Percentiles rank a stretch among this genome's conserved stretches.
Conservation (phyloP, 345 rosid species). For the Brassica nigra region DNA sequence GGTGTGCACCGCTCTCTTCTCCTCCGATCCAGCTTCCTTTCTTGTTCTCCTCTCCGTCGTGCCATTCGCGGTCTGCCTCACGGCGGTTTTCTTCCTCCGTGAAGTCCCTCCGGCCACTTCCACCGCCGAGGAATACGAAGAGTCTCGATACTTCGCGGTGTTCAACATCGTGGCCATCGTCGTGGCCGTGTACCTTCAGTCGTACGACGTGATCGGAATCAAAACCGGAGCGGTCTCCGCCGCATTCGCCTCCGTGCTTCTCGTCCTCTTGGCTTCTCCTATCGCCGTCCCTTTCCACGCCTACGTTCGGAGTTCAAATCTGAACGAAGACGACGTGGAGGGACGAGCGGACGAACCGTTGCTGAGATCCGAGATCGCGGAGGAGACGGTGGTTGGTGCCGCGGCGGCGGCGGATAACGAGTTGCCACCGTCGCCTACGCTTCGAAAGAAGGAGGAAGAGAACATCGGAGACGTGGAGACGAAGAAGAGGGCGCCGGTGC, state of each 20-base stretch:
- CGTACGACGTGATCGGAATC: constrained; percentile 52
- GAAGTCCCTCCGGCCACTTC: constrained; percentile 39
- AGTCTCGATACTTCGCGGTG: constrained; percentile 42
- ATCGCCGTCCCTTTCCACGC: constrained; percentile 50
- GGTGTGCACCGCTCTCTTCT: constrained; percentile 54
- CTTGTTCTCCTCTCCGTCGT: constrained; percentile 55
- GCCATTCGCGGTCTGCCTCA: constrained; percentile 54
- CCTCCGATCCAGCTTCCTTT: constrained; percentile 51
- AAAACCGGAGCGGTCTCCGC: constrained; percentile 45
- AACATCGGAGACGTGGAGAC: background rate
- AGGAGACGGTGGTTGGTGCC: constrained; percentile 23
- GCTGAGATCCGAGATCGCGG: constrained; percentile 33
- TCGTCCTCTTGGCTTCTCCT: constrained; percentile 51
- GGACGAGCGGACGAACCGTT: constrained; percentile 38
- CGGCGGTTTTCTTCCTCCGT: constrained; percentile 53
- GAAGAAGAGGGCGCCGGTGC: constrained; percentile 37
- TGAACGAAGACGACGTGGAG: constrained; percentile 41
- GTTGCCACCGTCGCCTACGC: constrained; percentile 23
- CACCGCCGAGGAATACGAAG: constrained; percentile 40
- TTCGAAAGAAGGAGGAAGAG: constrained; percentile 16
- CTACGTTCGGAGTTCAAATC: constrained; percentile 5
- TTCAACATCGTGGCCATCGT: constrained; percentile 53
- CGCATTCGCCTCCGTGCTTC: constrained; percentile 50
- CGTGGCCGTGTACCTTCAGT: constrained; percentile 54
- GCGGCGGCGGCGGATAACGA: constrained; percentile 28